A percentile compares a stretch with the other conserved stretches of the same genome.
These are phyloP conservation scores for Porphyrellus cyaneotinctus DNA, from an alignment of 768 basidiomycete species.

Conservation along the genomic window DNA sequence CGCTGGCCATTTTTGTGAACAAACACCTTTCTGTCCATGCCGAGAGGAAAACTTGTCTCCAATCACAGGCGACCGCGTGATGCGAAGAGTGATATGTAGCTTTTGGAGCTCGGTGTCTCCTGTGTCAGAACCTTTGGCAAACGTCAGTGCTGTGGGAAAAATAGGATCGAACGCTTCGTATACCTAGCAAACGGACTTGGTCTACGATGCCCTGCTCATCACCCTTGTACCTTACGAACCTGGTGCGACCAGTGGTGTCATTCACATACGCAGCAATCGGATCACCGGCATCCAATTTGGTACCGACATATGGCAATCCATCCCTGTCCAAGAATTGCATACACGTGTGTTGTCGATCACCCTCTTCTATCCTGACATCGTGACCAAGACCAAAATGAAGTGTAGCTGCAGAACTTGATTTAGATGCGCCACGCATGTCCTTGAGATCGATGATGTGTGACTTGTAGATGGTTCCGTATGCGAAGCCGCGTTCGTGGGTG, in stretches of 20 bases:
- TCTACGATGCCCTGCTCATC: conserved; percentile 90
- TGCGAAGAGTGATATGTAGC: conserved; percentile 87
- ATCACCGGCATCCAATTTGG: conserved; percentile 65
- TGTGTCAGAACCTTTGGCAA: conserved; percentile 67
- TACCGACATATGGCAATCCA: conserved; percentile 80
- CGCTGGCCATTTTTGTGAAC: conserved; percentile 98
- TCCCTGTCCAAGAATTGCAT: conserved; percentile 66
- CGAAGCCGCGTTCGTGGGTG: conserved; percentile 96
- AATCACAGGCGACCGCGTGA: conserved; percentile 93
- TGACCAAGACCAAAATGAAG: conserved; percentile 88
- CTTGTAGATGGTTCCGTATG: conserved; percentile 95
- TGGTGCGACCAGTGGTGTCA: conserved; percentile 77
- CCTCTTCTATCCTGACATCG: conserved; percentile 60
- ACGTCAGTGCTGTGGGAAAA: not conserved
- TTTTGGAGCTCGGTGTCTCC: conserved; percentile 89
- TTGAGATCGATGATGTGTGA: conserved; percentile 88
- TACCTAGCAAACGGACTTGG: conserved; percentile 86
- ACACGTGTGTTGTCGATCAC: conserved; percentile 41
- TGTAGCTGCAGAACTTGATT: conserved; percentile 50
- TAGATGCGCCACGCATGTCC: conserved; percentile 66
- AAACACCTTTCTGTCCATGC: conserved; percentile 99
- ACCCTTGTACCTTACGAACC: conserved; percentile 92
- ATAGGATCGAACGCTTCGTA: conserved; percentile 15
- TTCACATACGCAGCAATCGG: conserved; percentile 85
- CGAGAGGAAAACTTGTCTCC: conserved; percentile 99